Evolutionary conservation across 1,139 yeast genomes (phyloP).

Genomic region (Blastobotrys ciferrii): DNA sequence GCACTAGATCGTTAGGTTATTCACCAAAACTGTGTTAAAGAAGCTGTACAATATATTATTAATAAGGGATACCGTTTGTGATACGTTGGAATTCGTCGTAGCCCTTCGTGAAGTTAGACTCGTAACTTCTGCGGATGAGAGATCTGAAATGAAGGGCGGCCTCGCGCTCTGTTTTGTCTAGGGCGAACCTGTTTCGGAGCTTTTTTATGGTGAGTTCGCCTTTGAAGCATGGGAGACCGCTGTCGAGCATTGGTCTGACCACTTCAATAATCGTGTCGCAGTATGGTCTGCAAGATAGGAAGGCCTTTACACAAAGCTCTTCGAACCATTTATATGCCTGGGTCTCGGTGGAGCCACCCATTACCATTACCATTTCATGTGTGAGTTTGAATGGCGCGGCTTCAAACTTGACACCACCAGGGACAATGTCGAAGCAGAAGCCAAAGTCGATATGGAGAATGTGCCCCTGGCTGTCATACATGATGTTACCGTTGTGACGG

Average conservation of each 20-base stretch:
- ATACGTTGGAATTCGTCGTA: conserved; percentile 96
- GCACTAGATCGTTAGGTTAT: no score
- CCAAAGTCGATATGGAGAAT: conserved; percentile 96
- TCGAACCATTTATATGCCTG: conserved; percentile 94
- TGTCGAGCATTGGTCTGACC: conserved; percentile 89
- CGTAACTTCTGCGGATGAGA: conserved; percentile 77
- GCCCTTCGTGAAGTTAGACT: conserved; percentile 86
- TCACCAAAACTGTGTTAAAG: no score
- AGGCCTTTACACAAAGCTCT: conserved; percentile 91
- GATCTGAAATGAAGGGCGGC: conserved; percentile 77
- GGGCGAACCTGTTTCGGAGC: conserved; percentile 74
- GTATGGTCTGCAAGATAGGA: conserved; percentile 83
- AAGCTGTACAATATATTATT: conserved; percentile 1
- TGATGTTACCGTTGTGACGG: conserved; percentile 97
- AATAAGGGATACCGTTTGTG: conserved; percentile 85
- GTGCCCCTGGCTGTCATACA: conserved; percentile 96
- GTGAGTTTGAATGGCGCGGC: conserved; percentile 97
- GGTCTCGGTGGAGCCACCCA: conserved; percentile 84
- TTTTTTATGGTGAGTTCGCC: conserved; percentile 75
- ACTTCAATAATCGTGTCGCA: conserved; percentile 83
- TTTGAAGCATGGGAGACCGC: conserved; percentile 96
- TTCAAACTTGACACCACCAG: conserved; percentile 97
- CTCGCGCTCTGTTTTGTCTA: conserved; percentile 76
- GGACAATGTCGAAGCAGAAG: conserved; percentile 96
- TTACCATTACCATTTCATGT: conserved; percentile 90